Evolutionary conservation across 1,284 basidiomycete species (phyloP).

Genomic region (Cutaneotrichosporon cutaneum): DNA sequence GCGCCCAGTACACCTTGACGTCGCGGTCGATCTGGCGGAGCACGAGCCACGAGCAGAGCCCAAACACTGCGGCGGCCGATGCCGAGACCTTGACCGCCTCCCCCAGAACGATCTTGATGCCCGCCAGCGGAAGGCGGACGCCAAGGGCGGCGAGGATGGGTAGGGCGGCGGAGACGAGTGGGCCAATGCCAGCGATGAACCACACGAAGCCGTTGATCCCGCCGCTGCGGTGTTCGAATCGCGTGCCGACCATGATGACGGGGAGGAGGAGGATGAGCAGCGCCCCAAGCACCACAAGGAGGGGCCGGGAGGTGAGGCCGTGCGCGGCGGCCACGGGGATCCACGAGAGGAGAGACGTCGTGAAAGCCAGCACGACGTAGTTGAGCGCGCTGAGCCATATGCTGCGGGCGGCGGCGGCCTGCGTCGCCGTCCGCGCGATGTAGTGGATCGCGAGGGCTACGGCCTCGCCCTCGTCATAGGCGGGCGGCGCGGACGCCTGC

Average conservation of each 20-base stretch:
- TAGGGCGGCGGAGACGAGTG: neutral
- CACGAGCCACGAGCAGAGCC: neutral
- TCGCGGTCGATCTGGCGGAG: neutral
- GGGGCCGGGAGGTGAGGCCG: neutral
- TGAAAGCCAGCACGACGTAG: neutral
- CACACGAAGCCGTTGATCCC: neutral
- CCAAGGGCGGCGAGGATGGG: neutral
- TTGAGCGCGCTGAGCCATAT: neutral
- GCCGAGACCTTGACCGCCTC: neutral
- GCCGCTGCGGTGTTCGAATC: neutral
- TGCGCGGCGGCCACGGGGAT: neutral
- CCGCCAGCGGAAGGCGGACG: neutral
- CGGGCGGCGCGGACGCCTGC: too few relatives aligned
- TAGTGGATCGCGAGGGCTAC: neutral
- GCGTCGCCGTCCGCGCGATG: constrained; percentile 6
- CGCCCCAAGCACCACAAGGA: too few relatives aligned
- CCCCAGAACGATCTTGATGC: neutral
- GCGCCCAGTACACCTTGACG: neutral
- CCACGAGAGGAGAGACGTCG: neutral
- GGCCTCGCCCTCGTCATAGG: neutral
- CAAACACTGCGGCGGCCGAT: neutral
- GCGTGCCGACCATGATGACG: neutral
- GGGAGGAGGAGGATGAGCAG: neutral
- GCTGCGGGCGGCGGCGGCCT: neutral
- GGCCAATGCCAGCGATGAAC: neutral